A percentile compares a stretch with the other conserved stretches of the same genome.
These are phyloP conservation scores for Paraphoma sp. DNA, from an alignment of 2,329 filamentous ascomycete species.

Conservation along the genomic window DNA sequence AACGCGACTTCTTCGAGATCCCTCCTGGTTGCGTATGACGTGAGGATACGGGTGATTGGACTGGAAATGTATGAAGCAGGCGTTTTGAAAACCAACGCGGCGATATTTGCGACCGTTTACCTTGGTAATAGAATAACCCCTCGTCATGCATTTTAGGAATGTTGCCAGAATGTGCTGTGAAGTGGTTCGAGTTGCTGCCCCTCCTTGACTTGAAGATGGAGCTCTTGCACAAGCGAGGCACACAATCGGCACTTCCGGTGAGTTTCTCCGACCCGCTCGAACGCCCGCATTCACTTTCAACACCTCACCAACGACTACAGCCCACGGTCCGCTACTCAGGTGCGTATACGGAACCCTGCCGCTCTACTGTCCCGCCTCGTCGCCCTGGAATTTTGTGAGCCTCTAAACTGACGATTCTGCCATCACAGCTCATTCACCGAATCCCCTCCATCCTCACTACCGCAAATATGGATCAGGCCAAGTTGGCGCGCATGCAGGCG, in stretches of 20 bases:
- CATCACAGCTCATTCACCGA: slow-evolving; percentile 25
- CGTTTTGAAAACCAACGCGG: too few species aligned
- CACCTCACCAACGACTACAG: slow-evolving; percentile 30
- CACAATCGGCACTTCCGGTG: slow-evolving; percentile 32
- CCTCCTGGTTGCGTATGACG: too few species aligned
- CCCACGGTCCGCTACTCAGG: slow-evolving; percentile 35
- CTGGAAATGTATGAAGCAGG: too few species aligned
- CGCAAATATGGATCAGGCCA: slow-evolving; percentile 55
- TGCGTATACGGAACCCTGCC: slow-evolving; percentile 23
- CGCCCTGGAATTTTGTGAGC: slow-evolving; percentile 16
- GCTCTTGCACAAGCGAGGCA: slow-evolving; percentile 28
- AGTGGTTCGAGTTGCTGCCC: not conserved
- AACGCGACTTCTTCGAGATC: too few species aligned
- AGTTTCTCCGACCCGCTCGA: slow-evolving; percentile 25
- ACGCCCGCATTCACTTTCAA: slow-evolving; percentile 27
- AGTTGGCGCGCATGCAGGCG: slow-evolving; percentile 54
- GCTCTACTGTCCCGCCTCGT: slow-evolving; percentile 8
- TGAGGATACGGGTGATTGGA: too few species aligned
- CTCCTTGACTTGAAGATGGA: not conserved
- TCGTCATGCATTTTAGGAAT: too few species aligned
- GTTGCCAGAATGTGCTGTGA: too few species aligned
- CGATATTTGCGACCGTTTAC: too few species aligned
- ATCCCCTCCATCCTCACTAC: slow-evolving; percentile 29
- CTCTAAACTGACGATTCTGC: slow-evolving; percentile 22
- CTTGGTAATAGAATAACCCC: too few species aligned